phyloP scores from a whole-genome alignment of 78 protist genomes.

The Protostelium mycophagum region DNA sequence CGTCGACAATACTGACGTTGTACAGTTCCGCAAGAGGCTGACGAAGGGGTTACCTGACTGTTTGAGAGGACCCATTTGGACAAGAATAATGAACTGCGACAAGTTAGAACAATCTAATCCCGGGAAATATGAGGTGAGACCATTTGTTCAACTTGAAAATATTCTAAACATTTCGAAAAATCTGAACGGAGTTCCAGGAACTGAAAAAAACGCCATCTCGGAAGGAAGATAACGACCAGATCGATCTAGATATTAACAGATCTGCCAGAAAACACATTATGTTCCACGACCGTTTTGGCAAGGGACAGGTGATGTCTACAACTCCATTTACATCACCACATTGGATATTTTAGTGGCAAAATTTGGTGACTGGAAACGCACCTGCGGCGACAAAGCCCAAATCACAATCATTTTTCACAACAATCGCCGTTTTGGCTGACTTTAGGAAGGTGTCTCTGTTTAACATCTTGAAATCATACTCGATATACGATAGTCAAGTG shows the following conservation, averaged over 20 bases:
- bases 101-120: neutral
- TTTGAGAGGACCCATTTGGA: neutral
- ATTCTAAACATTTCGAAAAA: neutral
- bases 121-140: neutral
- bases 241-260: conserved; percentile 66
- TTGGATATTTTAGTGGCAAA: no score
- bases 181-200: neutral
- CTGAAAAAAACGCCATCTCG: neutral
- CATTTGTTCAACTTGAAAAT: neutral
- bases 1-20: neutral
- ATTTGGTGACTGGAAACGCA: no score
- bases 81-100: neutral
- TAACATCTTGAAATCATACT: conserved; percentile 66
- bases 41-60: neutral
- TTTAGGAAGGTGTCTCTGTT: conserved; percentile 18
- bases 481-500: conserved; percentile 54
- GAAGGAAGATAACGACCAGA: conserved; percentile 27
- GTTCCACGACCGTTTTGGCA: conserved; percentile 52
- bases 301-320: conserved; percentile 8
- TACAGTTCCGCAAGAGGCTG: neutral
- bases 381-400: no score
- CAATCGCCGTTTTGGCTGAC: conserved; percentile 11
- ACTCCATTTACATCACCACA: neutral
- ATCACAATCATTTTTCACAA: conserved; percentile 6
- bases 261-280: conserved; percentile 51